These are phyloP conservation scores for Echria macrotheca DNA, from an alignment of 495 filamentous ascomycete genomes.

Conservation along the genomic window DNA sequence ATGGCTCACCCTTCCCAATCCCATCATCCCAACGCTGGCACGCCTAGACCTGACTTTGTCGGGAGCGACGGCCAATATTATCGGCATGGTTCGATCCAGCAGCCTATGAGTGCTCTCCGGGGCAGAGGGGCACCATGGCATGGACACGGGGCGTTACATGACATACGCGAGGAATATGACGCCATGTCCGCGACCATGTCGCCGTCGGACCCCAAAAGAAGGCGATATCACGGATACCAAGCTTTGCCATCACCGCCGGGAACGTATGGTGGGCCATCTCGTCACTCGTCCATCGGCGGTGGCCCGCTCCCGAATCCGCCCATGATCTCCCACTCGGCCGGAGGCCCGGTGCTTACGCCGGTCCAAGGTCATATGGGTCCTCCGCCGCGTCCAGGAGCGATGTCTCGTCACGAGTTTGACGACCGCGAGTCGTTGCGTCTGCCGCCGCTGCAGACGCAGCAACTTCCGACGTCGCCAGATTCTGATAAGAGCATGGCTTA, in stretches of 20 bases:
- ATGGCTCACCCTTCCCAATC: too few species aligned
- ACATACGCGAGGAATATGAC: constrained; percentile 35
- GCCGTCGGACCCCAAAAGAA: constrained; percentile 36
- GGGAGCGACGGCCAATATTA: too few species aligned
- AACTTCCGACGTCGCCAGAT: constrained; percentile 22
- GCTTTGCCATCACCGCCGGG: constrained; percentile 1
- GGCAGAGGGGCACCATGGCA: constrained; percentile 9
- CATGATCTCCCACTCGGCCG: neutral
- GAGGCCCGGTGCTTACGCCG: neutral
- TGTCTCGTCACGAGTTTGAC: too few species aligned
- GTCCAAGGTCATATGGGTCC: neutral
- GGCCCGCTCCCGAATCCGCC: constrained; percentile 7
- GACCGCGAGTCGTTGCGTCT: constrained; percentile 41
- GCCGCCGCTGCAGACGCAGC: constrained; percentile 55
- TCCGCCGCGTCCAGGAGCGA: constrained; percentile 2
- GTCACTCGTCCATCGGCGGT: constrained; percentile 13
- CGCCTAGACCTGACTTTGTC: too few species aligned
- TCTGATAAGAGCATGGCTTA: constrained; percentile 2
- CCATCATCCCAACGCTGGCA: too few species aligned
- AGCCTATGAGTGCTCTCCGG: too few species aligned
- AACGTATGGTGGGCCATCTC: neutral
- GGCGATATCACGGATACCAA: constrained; percentile 1
- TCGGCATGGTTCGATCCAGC: too few species aligned
- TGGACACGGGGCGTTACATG: constrained; percentile 8
- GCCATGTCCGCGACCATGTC: constrained; percentile 37